Percentiles rank a stretch among this genome's conserved stretches.
phyloP scores from a whole-genome alignment of 805 yeast species.

The Ogataea degrootiae region DNA sequence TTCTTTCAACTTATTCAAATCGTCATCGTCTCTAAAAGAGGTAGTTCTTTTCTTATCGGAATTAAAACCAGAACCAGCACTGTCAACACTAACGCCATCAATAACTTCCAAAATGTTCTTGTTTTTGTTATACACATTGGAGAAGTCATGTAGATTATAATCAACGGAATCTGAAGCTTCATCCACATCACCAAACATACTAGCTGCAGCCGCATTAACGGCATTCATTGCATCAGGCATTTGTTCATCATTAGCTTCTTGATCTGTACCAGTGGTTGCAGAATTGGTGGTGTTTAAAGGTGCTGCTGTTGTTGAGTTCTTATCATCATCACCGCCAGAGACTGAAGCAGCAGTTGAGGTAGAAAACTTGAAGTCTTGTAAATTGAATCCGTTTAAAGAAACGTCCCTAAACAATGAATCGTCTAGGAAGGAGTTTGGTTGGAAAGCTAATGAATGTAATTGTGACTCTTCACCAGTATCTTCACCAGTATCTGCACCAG shows the following conservation, averaged over 20 bases:
- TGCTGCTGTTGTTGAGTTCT: too few species aligned
- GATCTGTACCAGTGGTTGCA: not conserved
- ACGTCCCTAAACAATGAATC: slow-evolving; percentile 10
- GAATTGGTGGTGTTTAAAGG: not conserved
- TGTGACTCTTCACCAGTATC: too few species aligned
- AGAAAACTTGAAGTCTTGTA: slow-evolving; percentile 4
- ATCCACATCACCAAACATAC: not conserved
- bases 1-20: slow-evolving; percentile 25
- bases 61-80: not conserved
- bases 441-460: slow-evolving; percentile 1
- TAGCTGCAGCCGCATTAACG: not conserved
- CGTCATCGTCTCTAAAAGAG: slow-evolving; percentile 27
- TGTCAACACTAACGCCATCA: too few species aligned
- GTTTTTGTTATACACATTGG: not conserved
- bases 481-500: too few species aligned
- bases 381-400: not conserved
- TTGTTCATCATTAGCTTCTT: not conserved
- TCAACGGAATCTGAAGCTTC: not conserved
- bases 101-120: too few species aligned
- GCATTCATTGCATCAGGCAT: not conserved
- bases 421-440: slow-evolving; percentile 8
- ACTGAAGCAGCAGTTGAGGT: not conserved
- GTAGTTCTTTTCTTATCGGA: slow-evolving; percentile 9
- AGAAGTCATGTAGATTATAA: slow-evolving; percentile 2
- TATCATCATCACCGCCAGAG: not conserved